A percentile compares a stretch with the other conserved stretches of the same genome.
phyloP scores from a whole-genome alignment of 306 rosid species.

The Trifolium dubium region DNA sequence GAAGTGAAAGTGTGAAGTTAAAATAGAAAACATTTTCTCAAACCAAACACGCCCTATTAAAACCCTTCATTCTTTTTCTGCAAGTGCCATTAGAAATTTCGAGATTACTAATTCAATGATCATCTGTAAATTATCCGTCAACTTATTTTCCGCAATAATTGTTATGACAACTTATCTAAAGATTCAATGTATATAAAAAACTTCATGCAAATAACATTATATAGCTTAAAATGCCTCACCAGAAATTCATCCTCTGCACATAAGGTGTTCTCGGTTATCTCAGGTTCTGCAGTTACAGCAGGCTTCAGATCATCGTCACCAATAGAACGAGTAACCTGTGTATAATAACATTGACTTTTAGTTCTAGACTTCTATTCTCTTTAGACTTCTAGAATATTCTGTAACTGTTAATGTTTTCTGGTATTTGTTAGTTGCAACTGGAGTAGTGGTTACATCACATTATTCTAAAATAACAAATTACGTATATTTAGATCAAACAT shows the following conservation, averaged over 20 bases:
- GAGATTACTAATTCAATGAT: not conserved
- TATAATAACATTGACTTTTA: not conserved
- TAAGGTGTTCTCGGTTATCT: slow-evolving; percentile 68
- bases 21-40: too few relatives aligned
- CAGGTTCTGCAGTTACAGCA: slow-evolving; percentile 96
- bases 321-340: slow-evolving; percentile 92
- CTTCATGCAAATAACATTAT: slow-evolving; percentile 14
- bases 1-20: too few relatives aligned
- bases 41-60: too few relatives aligned
- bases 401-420: not conserved
- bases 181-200: not conserved
- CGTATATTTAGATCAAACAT: not conserved
- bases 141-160: slow-evolving; percentile 3
- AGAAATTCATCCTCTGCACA: slow-evolving; percentile 75
- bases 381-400: not conserved
- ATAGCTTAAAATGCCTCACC: slow-evolving; percentile 50
- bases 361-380: not conserved
- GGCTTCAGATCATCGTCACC: slow-evolving; percentile 96
- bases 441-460: not conserved
- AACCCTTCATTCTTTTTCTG: not conserved
- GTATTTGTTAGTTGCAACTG: slow-evolving; percentile 2
- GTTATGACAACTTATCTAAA: slow-evolving; percentile 15
- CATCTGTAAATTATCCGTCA: not conserved
- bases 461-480: not conserved
- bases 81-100: not conserved